Conservation (phyloP, 306 rosid genomes). For the Senna tora region DNA sequence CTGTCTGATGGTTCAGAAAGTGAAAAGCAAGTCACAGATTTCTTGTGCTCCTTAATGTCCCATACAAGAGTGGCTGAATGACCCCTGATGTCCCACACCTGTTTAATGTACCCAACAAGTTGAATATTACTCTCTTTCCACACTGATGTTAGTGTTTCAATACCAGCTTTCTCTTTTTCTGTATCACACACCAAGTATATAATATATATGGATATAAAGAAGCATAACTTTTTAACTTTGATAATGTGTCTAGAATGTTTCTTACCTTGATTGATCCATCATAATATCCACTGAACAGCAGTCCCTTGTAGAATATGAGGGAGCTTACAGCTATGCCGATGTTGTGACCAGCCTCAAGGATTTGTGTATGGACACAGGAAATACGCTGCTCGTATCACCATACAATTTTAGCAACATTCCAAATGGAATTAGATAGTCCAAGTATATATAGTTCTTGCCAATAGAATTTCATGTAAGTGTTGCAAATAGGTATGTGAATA, state of each 20-base stretch:
- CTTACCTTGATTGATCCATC: conserved; percentile 79
- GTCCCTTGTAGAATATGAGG: conserved; percentile 81
- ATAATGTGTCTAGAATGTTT: conserved; percentile 6
- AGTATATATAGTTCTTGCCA: not conserved
- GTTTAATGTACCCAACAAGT: conserved; percentile 14
- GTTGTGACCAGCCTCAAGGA: conserved; percentile 66
- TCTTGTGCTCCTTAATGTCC: conserved; percentile 74
- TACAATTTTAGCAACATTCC: conserved; percentile 38
- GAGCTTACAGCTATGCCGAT: conserved; percentile 61
- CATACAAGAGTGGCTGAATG: conserved; percentile 71
- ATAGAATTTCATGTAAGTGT: not conserved
- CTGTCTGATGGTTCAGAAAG: conserved; percentile 61
- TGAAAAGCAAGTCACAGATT: conserved; percentile 75
- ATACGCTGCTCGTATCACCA: conserved; percentile 73
- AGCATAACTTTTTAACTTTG: conserved; percentile 6
- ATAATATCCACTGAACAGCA: conserved; percentile 73
- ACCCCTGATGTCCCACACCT: conserved; percentile 84
- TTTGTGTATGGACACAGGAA: conserved; percentile 84
- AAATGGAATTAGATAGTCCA: conserved; percentile 39
- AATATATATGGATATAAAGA: conserved; percentile 25
- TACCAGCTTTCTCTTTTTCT: not conserved
- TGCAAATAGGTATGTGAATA: conserved; percentile 32
- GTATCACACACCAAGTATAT: not conserved
- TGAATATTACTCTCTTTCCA: conserved; percentile 13
- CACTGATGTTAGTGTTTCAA: conserved; percentile 2